phyloP scores from a whole-genome alignment of 1,139 yeast species.

The Entelexis paramagnoliae region DNA sequence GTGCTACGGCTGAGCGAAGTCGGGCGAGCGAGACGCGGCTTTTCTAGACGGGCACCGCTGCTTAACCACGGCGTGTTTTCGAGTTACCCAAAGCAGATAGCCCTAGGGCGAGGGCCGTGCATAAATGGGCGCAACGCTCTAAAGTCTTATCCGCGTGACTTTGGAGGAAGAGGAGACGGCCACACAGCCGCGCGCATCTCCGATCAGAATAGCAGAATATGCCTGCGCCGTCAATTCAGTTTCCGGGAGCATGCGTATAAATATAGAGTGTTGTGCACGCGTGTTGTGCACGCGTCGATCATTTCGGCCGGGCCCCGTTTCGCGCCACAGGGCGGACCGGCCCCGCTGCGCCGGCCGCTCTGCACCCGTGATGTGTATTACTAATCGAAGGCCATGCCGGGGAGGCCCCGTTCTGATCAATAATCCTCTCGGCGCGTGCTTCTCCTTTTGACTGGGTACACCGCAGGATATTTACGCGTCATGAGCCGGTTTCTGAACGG shows the following conservation, averaged over 20 bases:
- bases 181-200: background rate
- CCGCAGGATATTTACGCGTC: background rate
- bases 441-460: background rate
- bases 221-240: too few relatives aligned
- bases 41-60: background rate
- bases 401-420: slow-evolving; percentile 1
- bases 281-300: too few relatives aligned
- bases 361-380: background rate
- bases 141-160: too few relatives aligned
- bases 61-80: background rate
- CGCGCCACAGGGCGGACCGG: too few relatives aligned
- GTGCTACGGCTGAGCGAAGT: background rate
- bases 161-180: background rate
- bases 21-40: background rate
- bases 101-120: background rate
- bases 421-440: background rate
- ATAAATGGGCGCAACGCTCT: background rate
- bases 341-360: background rate
- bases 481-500: slow-evolving; percentile 31
- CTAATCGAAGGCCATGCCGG: background rate
- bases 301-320: background rate
- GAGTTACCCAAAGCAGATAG: background rate
- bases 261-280: too few relatives aligned
- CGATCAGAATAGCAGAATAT: background rate
- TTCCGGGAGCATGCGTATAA: too few relatives aligned